These are phyloP conservation scores for Breynia disticha DNA, from an alignment of 441 rosid species.

Conservation along the genomic window DNA sequence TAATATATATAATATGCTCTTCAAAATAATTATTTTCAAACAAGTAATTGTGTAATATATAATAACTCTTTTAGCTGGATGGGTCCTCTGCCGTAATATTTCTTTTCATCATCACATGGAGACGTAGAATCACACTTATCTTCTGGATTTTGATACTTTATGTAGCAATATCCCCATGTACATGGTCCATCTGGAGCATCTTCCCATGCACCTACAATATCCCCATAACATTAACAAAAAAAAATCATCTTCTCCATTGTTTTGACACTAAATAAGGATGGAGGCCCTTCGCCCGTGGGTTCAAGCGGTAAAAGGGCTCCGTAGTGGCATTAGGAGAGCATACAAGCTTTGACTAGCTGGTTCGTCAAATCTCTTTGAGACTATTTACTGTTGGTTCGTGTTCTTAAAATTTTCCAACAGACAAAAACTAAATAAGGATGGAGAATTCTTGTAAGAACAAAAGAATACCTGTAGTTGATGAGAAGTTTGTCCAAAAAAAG, in stretches of 20 bases:
- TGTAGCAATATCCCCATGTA: slow-evolving; percentile 48
- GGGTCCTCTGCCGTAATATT: slow-evolving; percentile 52
- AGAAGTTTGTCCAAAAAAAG: slow-evolving; percentile 61
- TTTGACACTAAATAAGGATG: too few species aligned
- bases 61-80: slow-evolving; percentile 42
- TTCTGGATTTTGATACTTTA: slow-evolving; percentile 26
- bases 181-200: slow-evolving; percentile 42
- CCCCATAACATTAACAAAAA: neutral
- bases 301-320: too few species aligned
- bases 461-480: slow-evolving; percentile 42
- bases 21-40: neutral
- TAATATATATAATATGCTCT: too few species aligned
- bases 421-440: too few species aligned
- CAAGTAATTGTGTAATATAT: slow-evolving; percentile 13
- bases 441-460: too few species aligned
- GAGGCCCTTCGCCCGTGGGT: too few species aligned
- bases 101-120: slow-evolving; percentile 30
- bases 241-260: neutral
- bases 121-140: slow-evolving; percentile 23
- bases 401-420: too few species aligned
- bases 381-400: too few species aligned
- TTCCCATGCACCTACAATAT: slow-evolving; percentile 26
- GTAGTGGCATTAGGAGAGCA: too few species aligned
- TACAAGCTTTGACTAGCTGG: too few species aligned
- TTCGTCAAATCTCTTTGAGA: too few species aligned